Conservation (phyloP, 768 basidiomycete species). For the Boletus rubescentipes region DNA sequence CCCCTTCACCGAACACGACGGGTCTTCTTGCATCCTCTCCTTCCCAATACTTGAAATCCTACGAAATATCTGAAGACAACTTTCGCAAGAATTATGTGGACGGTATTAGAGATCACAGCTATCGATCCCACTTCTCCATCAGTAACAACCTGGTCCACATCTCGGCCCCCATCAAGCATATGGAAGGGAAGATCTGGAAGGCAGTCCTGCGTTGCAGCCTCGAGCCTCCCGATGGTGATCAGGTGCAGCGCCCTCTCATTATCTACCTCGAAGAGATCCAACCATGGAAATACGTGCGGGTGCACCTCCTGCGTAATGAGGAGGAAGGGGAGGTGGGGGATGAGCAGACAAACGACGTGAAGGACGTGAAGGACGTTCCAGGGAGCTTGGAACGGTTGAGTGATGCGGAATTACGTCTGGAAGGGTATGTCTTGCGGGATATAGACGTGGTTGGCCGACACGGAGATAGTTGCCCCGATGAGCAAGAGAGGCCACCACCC, state of each 20-base stretch:
- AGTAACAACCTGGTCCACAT: constrained; percentile 25
- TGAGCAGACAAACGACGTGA: neutral
- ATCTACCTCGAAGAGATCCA: constrained; percentile 23
- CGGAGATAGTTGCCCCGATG: neutral
- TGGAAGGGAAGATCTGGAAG: constrained; percentile 17
- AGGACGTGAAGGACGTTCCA: neutral
- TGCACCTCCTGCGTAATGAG: constrained; percentile 6
- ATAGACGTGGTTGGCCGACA: constrained; percentile 11
- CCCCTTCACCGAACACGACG: constrained; percentile 8
- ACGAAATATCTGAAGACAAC: constrained; percentile 21
- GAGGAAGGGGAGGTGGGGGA: neutral
- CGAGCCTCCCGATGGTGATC: constrained; percentile 6
- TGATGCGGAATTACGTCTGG: constrained; percentile 10
- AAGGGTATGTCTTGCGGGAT: constrained; percentile 11
- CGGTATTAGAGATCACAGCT: constrained; percentile 8
- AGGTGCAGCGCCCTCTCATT: constrained; percentile 19
- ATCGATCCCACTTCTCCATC: constrained; percentile 17
- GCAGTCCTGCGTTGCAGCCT: constrained; percentile 27
- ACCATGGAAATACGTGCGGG: constrained; percentile 12
- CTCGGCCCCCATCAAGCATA: constrained; percentile 16
- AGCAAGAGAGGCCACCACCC: neutral
- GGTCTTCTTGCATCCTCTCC: constrained; percentile 28
- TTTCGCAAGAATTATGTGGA: constrained; percentile 22
- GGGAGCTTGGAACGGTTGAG: constrained; percentile 24
- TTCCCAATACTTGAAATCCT: constrained; percentile 16